These are phyloP conservation scores for Solanum sparsipilum DNA, from an alignment of 257 asterid species.

Conservation along the genomic window DNA sequence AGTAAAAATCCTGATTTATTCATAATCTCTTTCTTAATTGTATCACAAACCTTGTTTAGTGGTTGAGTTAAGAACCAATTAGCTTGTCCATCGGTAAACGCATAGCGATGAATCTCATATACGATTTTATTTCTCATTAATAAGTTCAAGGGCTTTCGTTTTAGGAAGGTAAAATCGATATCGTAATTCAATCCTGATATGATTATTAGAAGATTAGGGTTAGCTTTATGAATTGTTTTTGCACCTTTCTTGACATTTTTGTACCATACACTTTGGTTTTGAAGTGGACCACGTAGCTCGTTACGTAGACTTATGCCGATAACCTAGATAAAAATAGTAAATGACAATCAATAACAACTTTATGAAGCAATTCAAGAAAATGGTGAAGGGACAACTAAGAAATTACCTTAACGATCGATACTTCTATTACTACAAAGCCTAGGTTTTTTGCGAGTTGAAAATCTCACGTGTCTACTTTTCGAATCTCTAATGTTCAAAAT, in stretches of 20 bases:
- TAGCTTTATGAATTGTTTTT: slow-evolving; percentile 21
- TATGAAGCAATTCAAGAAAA: neutral
- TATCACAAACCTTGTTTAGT: slow-evolving; percentile 17
- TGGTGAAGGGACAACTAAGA: neutral
- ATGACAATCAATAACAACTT: neutral
- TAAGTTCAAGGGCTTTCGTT: slow-evolving; percentile 11
- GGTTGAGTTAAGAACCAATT: slow-evolving; percentile 12
- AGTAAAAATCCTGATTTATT: slow-evolving; percentile 26
- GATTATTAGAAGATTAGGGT: slow-evolving; percentile 31
- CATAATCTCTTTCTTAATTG: neutral
- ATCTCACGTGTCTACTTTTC: neutral
- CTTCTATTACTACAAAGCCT: neutral
- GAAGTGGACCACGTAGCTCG: slow-evolving; percentile 53
- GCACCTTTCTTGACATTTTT: slow-evolving; percentile 29
- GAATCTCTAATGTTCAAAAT: neutral
- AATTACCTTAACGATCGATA: neutral
- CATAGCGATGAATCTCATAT: slow-evolving; percentile 43
- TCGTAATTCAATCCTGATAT: slow-evolving; percentile 40
- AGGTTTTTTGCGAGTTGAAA: neutral
- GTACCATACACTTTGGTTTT: slow-evolving; percentile 29
- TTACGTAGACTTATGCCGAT: slow-evolving; percentile 50
- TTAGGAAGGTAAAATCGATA: slow-evolving; percentile 23
- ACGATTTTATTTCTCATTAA: slow-evolving; percentile 25
- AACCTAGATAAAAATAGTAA: slow-evolving; percentile 18
- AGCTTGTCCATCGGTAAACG: slow-evolving; percentile 14